Percentiles rank a stretch among this genome's conserved stretches.
phyloP scores from a whole-genome alignment of 495 filamentous ascomycete genomes.

The Lasiosphaeris hirsuta region DNA sequence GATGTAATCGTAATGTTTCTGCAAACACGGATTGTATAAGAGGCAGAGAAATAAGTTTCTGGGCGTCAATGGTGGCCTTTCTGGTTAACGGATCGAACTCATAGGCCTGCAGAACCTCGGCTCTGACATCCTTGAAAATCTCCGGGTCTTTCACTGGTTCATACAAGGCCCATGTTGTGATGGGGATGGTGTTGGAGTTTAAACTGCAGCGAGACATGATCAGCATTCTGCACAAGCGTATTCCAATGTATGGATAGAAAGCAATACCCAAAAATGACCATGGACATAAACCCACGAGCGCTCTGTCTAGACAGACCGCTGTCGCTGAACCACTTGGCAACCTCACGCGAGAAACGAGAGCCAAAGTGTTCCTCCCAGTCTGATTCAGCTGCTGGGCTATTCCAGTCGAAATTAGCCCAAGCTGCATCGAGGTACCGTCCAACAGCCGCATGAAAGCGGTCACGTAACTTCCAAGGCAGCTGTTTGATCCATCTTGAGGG shows the following conservation, averaged over 20 bases:
- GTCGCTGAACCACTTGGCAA: constrained; percentile 21
- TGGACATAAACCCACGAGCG: constrained; percentile 1
- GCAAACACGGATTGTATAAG: constrained; percentile 36
- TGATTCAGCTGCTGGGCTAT: constrained; percentile 11
- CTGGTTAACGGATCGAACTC: constrained; percentile 1
- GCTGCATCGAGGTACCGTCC: constrained; percentile 4
- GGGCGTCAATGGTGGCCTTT: constrained; percentile 15
- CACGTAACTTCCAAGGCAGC: constrained; percentile 40
- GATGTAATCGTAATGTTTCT: constrained; percentile 34
- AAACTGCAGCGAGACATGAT: constrained; percentile 8
- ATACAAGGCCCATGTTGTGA: constrained; percentile 25
- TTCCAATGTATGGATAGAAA: neutral
- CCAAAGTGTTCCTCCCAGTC: constrained; percentile 33
- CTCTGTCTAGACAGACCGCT: constrained; percentile 13
- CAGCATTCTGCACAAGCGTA: neutral
- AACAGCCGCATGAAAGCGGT: constrained; percentile 1
- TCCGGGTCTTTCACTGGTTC: constrained; percentile 22
- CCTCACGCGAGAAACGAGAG: constrained; percentile 19
- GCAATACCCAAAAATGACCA: constrained; percentile 5
- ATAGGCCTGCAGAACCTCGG: constrained; percentile 15
- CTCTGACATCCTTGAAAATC: constrained; percentile 17
- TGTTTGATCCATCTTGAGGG: constrained; percentile 55
- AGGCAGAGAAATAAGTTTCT: constrained; percentile 26
- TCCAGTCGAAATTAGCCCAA: constrained; percentile 17
- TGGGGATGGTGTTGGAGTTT: constrained; percentile 29